A percentile compares a stretch with the other conserved stretches of the same genome.
Conservation (phyloP, 306 rosid species). For the Rosa multiflora region DNA sequence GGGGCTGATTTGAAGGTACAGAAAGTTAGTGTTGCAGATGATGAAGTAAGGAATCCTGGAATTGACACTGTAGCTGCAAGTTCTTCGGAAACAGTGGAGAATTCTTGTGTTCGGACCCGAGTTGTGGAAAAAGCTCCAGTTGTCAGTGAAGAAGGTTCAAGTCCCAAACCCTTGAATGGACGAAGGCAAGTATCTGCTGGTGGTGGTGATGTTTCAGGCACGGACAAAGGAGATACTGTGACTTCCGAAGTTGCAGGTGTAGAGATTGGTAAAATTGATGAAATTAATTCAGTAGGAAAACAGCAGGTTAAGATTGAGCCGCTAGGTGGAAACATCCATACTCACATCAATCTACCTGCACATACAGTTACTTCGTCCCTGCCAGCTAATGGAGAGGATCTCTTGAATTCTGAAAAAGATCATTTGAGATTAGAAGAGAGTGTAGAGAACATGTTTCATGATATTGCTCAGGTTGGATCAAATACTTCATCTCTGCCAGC, state of each 20-base stretch:
- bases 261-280: constrained; percentile 18
- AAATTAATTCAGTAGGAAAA: constrained; percentile 29
- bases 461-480: constrained; percentile 21
- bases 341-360: constrained; percentile 12
- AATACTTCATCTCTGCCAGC: constrained; percentile 10
- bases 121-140: constrained; percentile 21
- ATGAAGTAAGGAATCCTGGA: constrained; percentile 26
- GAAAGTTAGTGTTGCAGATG: constrained; percentile 13
- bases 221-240: constrained; percentile 13
- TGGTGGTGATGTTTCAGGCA: constrained; percentile 26
- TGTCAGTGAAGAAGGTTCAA: constrained; percentile 4
- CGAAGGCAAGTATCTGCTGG: constrained; percentile 27
- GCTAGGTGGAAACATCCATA: constrained; percentile 18
- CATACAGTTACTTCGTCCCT: constrained; percentile 17
- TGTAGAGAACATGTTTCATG: constrained; percentile 19
- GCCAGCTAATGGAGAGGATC: constrained; percentile 15
- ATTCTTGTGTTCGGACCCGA: constrained; percentile 12
- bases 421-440: constrained; percentile 24
- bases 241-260: constrained; percentile 22
- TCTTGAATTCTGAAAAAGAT: constrained; percentile 29
- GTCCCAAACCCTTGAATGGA: constrained; percentile 32
- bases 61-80: constrained; percentile 9
- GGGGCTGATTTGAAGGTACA: constrained; percentile 28
- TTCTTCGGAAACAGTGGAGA: neutral
- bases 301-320: constrained; percentile 32